Evolutionary conservation across 2,329 filamentous ascomycete species (phyloP), one percentile per base, ranked within the genome.

Genomic region (Sarocladium oryzae): DNA sequence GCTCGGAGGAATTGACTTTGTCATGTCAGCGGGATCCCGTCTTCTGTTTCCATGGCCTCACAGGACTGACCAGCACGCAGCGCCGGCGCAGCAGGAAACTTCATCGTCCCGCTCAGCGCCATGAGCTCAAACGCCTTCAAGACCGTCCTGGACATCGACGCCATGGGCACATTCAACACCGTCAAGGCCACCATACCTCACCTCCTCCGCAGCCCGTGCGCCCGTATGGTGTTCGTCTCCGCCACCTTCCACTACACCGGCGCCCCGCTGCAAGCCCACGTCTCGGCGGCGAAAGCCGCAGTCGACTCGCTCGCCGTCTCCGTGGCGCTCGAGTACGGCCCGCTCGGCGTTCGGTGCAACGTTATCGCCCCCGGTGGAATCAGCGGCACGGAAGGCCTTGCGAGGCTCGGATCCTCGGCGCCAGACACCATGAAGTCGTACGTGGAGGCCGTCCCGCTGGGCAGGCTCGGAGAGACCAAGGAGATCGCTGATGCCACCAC

Each of bases 11-110:
- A 91, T 99, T 57, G 93, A 99, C 68, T 96, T 85, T 66, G 88
- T 95, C 53, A 95, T 96, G 88, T 92, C 72, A 63, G 79, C 63
- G 21, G 30, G 30, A 20, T 21, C 3, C n/a, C 28, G 7, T 49
- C 6, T 6, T 38, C 11, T 4, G 40, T 11, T 18, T 36, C 33
- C 33, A n/a, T 18, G 7, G 6, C n/a, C 18, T 28, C 7, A 4
- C 6, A 18, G 36, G 37, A 37, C 52, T 54, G 49, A 51, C 48
- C 15, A 30, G 13, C 45, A 11, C 13, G 7, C n/a, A 93, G 88
- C 65, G 92, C 92, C 18, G 93, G 93, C 49, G 93, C 93, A 13
- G 93, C 93, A 16, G 93, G 93, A 53, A 99, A 99, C 69, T 99
- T 97, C 68, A 77, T 99, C 20, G 86, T 89, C 0, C 87, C 92